Percentiles rank a stretch among this genome's conserved stretches.
Evolutionary conservation across 371 early-diverging fungal species (phyloP).

Genomic region (Umbelopsis sp.): DNA sequence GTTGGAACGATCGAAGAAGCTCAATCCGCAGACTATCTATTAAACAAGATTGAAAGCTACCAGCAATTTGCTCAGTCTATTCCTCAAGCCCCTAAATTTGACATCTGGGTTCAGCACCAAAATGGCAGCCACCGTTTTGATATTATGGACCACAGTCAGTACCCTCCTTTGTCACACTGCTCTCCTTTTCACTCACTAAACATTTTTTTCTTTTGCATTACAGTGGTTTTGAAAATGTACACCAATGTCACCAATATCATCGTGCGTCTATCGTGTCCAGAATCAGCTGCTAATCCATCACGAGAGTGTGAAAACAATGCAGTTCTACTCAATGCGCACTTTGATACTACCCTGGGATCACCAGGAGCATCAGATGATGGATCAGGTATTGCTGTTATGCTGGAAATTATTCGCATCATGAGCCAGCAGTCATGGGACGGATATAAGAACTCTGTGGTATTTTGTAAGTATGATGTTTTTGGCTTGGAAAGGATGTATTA

Average conservation of each 20-base stretch:
- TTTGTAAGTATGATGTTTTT: slow-evolving; percentile 46
- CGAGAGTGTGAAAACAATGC: slow-evolving; percentile 64
- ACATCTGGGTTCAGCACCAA: slow-evolving; percentile 62
- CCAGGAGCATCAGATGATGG: slow-evolving; percentile 75
- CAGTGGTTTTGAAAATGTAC: slow-evolving; percentile 70
- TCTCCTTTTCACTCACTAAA: background rate
- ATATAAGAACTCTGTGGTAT: slow-evolving; percentile 60
- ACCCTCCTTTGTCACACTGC: background rate
- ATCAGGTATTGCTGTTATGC: slow-evolving; percentile 71
- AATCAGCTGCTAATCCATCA: slow-evolving; percentile 28
- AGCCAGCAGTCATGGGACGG: slow-evolving; percentile 53
- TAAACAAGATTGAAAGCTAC: slow-evolving; percentile 31
- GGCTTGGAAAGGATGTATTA: background rate
- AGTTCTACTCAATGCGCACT: slow-evolving; percentile 73
- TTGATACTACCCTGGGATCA: slow-evolving; percentile 67
- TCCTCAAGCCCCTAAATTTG: slow-evolving; percentile 56
- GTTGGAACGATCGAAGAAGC: slow-evolving; percentile 53
- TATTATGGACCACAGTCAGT: slow-evolving; percentile 70
- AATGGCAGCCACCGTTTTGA: slow-evolving; percentile 74
- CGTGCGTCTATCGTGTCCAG: slow-evolving; percentile 73
- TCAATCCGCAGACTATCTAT: slow-evolving; percentile 44
- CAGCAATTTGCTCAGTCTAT: slow-evolving; percentile 40
- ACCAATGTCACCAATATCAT: slow-evolving; percentile 75
- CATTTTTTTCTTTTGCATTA: background rate
- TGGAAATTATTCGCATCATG: slow-evolving; percentile 71